Percentiles rank a stretch among this genome's conserved stretches.
These are phyloP conservation scores for Marasmius sp. DNA, from an alignment of 1,284 basidiomycete species.

Conservation along the genomic window DNA sequence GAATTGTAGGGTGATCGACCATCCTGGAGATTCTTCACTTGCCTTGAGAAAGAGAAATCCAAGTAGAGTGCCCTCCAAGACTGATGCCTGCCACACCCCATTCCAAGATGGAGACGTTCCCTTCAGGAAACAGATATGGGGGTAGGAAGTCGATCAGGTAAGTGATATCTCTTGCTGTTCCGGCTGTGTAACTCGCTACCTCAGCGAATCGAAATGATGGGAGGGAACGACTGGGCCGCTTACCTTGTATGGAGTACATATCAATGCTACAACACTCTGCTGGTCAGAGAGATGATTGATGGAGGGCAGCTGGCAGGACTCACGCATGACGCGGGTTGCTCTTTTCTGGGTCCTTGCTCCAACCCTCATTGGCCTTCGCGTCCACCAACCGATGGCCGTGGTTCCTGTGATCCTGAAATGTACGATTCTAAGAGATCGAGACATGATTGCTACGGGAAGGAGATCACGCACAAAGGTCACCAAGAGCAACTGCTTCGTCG, in stretches of 20 bases:
- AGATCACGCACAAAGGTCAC: constrained; percentile 51
- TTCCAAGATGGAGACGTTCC: constrained; percentile 60
- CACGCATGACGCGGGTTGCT: constrained; percentile 69
- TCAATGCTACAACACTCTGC: constrained; percentile 49
- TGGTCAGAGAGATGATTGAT: background rate
- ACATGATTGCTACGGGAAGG: background rate
- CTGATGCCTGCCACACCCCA: constrained; percentile 76
- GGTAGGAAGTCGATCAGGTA: constrained; percentile 83
- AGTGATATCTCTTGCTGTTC: constrained; percentile 76
- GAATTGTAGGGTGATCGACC: background rate
- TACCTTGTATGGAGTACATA: constrained; percentile 74
- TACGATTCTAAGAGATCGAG: background rate
- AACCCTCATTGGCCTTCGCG: constrained; percentile 53
- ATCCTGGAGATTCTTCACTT: constrained; percentile 14
- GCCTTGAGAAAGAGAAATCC: constrained; percentile 71
- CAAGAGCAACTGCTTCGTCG: constrained; percentile 46
- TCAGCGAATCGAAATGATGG: constrained; percentile 5
- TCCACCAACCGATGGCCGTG: constrained; percentile 65
- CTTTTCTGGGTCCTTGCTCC: constrained; percentile 43
- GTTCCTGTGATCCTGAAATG: constrained; percentile 72
- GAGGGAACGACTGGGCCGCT: constrained; percentile 14
- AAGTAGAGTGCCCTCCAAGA: constrained; percentile 78
- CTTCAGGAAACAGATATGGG: constrained; percentile 73
- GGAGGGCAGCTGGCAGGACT: constrained; percentile 24
- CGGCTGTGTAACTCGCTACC: constrained; percentile 39